Conservation (phyloP, 352 stramenopile genomes). For the Phytophthora foliorum region DNA sequence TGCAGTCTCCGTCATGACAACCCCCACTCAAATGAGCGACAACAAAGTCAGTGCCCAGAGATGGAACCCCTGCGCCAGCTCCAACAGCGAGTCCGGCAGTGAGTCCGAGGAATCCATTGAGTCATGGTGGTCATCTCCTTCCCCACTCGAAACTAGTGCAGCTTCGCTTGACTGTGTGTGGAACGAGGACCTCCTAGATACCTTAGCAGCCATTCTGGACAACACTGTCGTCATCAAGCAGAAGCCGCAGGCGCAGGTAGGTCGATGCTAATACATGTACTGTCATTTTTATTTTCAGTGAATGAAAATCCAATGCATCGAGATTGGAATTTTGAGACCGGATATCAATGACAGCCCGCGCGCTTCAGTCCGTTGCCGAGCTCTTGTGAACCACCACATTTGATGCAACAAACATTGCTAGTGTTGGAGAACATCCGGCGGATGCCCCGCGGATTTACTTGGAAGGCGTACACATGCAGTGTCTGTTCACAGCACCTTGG, state of each 20-base stretch:
- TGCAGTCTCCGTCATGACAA: neutral
- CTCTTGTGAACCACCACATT: neutral
- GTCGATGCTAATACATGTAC: slow-evolving; percentile 6
- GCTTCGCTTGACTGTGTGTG: slow-evolving; percentile 28
- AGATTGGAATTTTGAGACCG: too few relatives aligned
- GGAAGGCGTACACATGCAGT: too few relatives aligned
- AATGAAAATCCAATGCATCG: too few relatives aligned
- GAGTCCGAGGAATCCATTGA: slow-evolving; percentile 21
- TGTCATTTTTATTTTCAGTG: too few relatives aligned
- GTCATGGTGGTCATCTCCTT: slow-evolving; percentile 17
- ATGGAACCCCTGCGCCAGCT: slow-evolving; percentile 17
- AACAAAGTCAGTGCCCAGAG: neutral
- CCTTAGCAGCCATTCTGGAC: slow-evolving; percentile 40
- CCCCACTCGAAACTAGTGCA: slow-evolving; percentile 4
- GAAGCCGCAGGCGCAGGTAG: slow-evolving; percentile 3
- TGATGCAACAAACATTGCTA: slow-evolving; percentile 8
- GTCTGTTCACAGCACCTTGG: slow-evolving; percentile 25
- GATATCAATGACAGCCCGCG: too few relatives aligned
- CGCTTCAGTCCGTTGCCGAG: too few relatives aligned
- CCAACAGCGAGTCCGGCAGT: slow-evolving; percentile 12
- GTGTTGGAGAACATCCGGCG: neutral
- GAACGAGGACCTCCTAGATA: slow-evolving; percentile 41
- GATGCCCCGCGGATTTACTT: too few relatives aligned
- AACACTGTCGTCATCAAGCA: slow-evolving; percentile 16
- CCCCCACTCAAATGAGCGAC: neutral